Evolutionary conservation across 75 land plant genomes (phyloP).

Genomic region (Picea glauca): DNA sequence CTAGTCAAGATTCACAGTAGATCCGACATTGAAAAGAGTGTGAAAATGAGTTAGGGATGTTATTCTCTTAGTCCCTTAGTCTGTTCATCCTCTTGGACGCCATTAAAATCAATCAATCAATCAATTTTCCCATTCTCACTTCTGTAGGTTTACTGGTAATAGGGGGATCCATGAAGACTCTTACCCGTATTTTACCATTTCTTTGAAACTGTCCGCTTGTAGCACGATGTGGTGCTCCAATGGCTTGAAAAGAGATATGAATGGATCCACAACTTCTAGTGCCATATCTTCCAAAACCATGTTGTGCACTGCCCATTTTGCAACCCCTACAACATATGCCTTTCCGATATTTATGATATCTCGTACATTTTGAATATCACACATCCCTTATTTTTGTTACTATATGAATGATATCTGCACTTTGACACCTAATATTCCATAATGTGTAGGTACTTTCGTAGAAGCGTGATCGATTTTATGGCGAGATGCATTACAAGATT

Average conservation of each 20-base stretch:
- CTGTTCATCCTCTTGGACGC: neutral
- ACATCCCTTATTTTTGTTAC: neutral
- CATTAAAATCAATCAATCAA: too few species aligned
- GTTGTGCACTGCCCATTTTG: conserved; percentile 11
- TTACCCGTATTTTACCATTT: neutral
- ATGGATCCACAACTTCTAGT: conserved; percentile 3
- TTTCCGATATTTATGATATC: neutral
- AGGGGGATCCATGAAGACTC: neutral
- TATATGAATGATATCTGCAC: neutral
- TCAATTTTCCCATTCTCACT: too few species aligned
- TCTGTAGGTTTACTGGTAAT: neutral
- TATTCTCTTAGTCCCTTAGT: neutral
- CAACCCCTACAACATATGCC: neutral
- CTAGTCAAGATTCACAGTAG: too few species aligned
- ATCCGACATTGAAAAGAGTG: too few species aligned
- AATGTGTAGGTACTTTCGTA: neutral
- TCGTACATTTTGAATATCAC: neutral
- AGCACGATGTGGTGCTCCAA: neutral
- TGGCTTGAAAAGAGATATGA: conserved; percentile 8
- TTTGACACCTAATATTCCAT: neutral
- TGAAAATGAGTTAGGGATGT: too few species aligned
- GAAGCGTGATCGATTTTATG: neutral
- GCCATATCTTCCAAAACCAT: conserved; percentile 16
- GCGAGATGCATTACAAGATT: neutral
- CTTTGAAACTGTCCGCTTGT: neutral